These are phyloP conservation scores for Leishmania major DNA, from an alignment of 208 protist genomes.

Conservation along the genomic window DNA sequence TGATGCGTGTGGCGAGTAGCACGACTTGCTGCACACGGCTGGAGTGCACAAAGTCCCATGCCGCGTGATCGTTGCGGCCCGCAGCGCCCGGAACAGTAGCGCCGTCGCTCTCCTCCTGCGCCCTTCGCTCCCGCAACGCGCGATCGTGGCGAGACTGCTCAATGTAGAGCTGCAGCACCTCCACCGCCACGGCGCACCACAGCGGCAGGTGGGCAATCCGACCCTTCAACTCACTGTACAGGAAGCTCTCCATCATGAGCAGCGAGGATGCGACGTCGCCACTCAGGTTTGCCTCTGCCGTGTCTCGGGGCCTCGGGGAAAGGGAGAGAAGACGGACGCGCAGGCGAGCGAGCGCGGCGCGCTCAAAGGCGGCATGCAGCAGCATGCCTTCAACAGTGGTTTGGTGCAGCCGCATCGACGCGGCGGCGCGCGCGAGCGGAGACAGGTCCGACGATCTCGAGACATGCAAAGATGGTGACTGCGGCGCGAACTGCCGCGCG, in stretches of 20 bases:
- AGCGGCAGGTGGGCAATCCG: conserved; percentile 19
- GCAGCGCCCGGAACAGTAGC: background rate
- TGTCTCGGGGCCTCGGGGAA: background rate
- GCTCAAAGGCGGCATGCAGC: conserved; percentile 4
- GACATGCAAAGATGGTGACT: background rate
- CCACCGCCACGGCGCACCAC: conserved; percentile 25
- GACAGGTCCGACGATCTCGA: background rate
- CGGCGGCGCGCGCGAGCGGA: conserved; percentile 8
- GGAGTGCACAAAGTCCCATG: background rate
- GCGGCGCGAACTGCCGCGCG: background rate
- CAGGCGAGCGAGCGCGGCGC: conserved; percentile 11
- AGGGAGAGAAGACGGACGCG: conserved; percentile 17
- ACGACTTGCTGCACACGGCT: conserved; percentile 19
- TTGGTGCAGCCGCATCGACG: background rate
- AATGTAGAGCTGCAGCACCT: conserved; percentile 16
- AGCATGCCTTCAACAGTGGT: background rate
- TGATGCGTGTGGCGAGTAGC: conserved; percentile 16
- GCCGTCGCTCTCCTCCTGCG: background rate
- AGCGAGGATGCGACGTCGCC: conserved; percentile 8
- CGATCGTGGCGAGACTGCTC: conserved; percentile 5
- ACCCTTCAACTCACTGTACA: conserved; percentile 6
- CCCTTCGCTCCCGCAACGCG: background rate
- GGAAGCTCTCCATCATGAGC: conserved; percentile 11
- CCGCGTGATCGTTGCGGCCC: too few species aligned
- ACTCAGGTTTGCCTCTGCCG: background rate